Evolutionary conservation across 495 filamentous ascomycete species (phyloP).

Genomic region (Extremus antarcticus): DNA sequence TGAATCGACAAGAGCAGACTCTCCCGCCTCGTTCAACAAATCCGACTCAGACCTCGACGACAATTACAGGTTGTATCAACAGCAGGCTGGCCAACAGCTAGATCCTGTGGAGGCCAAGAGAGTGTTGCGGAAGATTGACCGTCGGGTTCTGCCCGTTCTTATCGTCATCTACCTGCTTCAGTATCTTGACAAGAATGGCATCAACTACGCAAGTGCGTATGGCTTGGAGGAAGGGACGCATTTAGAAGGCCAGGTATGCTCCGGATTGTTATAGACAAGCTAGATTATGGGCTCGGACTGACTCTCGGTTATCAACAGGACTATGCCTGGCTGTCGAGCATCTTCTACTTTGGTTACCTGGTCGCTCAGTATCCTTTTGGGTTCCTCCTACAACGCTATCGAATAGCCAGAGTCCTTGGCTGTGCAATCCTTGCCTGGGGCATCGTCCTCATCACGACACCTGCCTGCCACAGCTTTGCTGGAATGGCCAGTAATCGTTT

Average conservation of each 20-base stretch:
- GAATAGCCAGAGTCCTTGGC: slow-evolving; percentile 41
- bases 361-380: slow-evolving; percentile 43
- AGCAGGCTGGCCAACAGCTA: slow-evolving; percentile 28
- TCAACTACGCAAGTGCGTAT: slow-evolving; percentile 52
- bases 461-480: slow-evolving; percentile 9
- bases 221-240: slow-evolving; percentile 43
- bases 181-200: slow-evolving; percentile 50
- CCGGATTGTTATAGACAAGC: too few relatives aligned
- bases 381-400: slow-evolving; percentile 40
- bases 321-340: slow-evolving; percentile 47
- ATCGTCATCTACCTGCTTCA: slow-evolving; percentile 46
- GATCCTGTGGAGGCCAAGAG: slow-evolving; percentile 37
- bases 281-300: too few relatives aligned
- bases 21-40: slow-evolving; percentile 10
- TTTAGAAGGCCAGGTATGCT: slow-evolving; percentile 38
- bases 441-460: not conserved
- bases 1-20: not conserved
- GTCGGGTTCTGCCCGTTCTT: slow-evolving; percentile 43
- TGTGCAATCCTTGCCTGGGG: slow-evolving; percentile 38
- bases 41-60: slow-evolving; percentile 33
- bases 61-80: slow-evolving; percentile 37
- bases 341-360: slow-evolving; percentile 49
- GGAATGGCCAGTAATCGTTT: slow-evolving; percentile 33
- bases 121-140: slow-evolving; percentile 46
- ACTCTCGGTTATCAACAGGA: slow-evolving; percentile 23